Conservation (phyloP, 768 basidiomycete genomes). For the Trametes coccinea region DNA sequence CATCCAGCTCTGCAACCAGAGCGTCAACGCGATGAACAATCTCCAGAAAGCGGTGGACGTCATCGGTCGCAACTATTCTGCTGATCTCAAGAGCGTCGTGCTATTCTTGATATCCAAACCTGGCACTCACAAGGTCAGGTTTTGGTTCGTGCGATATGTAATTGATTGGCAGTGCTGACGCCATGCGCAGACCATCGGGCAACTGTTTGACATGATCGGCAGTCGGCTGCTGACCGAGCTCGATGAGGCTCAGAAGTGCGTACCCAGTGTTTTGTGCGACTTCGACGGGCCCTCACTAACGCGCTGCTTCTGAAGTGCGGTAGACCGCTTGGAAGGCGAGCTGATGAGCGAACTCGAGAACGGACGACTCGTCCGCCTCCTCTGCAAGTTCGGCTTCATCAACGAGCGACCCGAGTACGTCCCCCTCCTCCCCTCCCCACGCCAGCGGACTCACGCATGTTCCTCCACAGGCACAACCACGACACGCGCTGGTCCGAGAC, state of each 20-base stretch:
- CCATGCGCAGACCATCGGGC: slow-evolving; percentile 62
- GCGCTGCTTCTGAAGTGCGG: slow-evolving; percentile 49
- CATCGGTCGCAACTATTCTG: slow-evolving; percentile 71
- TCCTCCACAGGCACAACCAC: slow-evolving; percentile 43
- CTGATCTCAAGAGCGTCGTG: slow-evolving; percentile 79
- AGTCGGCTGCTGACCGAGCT: slow-evolving; percentile 74
- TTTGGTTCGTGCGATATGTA: neutral
- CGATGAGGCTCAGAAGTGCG: slow-evolving; percentile 79
- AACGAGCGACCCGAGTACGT: slow-evolving; percentile 98
- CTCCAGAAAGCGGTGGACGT: slow-evolving; percentile 73
- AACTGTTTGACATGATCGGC: slow-evolving; percentile 79
- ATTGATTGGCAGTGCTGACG: neutral
- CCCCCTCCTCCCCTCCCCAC: neutral
- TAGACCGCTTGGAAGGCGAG: slow-evolving; percentile 81
- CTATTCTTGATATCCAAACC: slow-evolving; percentile 78
- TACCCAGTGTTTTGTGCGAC: slow-evolving; percentile 4
- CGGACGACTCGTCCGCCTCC: slow-evolving; percentile 81
- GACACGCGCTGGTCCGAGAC: slow-evolving; percentile 98
- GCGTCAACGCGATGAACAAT: slow-evolving; percentile 56
- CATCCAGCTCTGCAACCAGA: slow-evolving; percentile 75
- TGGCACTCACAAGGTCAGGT: slow-evolving; percentile 56
- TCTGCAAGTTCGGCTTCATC: slow-evolving; percentile 97
- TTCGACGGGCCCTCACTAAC: neutral
- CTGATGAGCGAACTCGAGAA: slow-evolving; percentile 92
- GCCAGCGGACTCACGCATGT: too few species aligned